Evolutionary conservation across 805 yeast genomes (phyloP).

Genomic region (Wickerhamiella kazuoi): DNA sequence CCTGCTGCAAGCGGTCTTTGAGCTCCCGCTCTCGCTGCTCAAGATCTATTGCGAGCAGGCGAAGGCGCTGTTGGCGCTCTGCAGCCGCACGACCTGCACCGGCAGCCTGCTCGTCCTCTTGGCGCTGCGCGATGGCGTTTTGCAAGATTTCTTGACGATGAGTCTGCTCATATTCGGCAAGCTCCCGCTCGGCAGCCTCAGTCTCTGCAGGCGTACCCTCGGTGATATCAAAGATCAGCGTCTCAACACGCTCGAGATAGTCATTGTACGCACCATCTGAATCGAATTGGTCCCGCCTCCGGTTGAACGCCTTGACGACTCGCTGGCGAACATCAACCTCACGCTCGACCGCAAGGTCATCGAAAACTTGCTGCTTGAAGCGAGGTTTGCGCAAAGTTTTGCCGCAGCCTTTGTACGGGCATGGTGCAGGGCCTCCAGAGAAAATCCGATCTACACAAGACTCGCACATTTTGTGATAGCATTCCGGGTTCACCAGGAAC

Average conservation of each 20-base stretch:
- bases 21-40: constrained; percentile 35
- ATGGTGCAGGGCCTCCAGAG: constrained; percentile 87
- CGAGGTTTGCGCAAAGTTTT: constrained; percentile 71
- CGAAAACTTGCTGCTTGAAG: constrained; percentile 85
- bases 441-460: constrained; percentile 92
- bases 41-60: constrained; percentile 41
- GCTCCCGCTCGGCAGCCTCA: constrained; percentile 33
- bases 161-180: constrained; percentile 45
- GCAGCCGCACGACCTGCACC: constrained; percentile 49
- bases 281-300: constrained; percentile 55
- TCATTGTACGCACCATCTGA: constrained; percentile 44
- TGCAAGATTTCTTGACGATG: constrained; percentile 61
- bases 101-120: constrained; percentile 49
- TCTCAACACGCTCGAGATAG: constrained; percentile 73
- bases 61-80: constrained; percentile 37
- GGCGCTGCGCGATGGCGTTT: constrained; percentile 54
- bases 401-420: constrained; percentile 86
- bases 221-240: constrained; percentile 56
- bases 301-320: constrained; percentile 61
- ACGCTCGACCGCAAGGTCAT: constrained; percentile 73
- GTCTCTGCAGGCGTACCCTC: constrained; percentile 60
- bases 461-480: constrained; percentile 93
- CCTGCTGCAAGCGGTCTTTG: constrained; percentile 31
- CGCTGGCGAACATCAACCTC: constrained; percentile 82
- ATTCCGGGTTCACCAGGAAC: constrained; percentile 87